Evolutionary conservation across 305 asterid species (phyloP).

Genomic region (Vinca major): DNA sequence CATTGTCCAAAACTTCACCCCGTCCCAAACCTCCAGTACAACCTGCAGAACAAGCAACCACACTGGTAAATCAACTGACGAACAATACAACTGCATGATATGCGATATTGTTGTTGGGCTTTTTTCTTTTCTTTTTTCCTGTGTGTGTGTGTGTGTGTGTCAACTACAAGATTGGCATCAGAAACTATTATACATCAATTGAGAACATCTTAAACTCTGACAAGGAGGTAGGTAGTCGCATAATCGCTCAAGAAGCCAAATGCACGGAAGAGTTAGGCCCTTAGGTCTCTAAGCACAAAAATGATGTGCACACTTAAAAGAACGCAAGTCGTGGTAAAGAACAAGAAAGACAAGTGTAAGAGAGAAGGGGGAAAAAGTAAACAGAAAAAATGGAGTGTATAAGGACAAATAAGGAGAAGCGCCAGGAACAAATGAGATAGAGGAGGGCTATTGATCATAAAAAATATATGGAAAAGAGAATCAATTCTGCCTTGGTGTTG

Average conservation of each 20-base stretch:
- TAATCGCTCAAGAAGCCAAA: not conserved
- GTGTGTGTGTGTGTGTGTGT: too few species aligned
- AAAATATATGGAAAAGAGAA: not conserved
- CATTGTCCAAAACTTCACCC: conserved; percentile 51
- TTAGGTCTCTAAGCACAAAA: not conserved
- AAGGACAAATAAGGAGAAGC: not conserved
- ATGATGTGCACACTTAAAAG: not conserved
- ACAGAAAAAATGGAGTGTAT: not conserved
- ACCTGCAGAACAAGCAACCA: conserved; percentile 43
- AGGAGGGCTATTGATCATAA: not conserved
- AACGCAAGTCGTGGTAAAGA: not conserved
- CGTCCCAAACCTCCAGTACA: conserved; percentile 86
- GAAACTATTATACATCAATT: not conserved
- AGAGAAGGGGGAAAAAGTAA: not conserved
- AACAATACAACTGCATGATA: not conserved
- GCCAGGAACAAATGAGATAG: not conserved
- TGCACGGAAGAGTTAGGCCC: not conserved
- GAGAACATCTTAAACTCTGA: not conserved
- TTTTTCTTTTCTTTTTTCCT: too few species aligned
- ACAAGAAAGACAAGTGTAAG: not conserved
- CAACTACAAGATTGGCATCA: not conserved
- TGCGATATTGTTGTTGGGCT: not conserved
- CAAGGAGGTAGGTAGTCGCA: not conserved
- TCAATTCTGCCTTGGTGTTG: not conserved
- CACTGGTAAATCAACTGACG: not conserved